Conservation (phyloP, 352 stramenopile species). For the Blastocystis sp. region DNA sequence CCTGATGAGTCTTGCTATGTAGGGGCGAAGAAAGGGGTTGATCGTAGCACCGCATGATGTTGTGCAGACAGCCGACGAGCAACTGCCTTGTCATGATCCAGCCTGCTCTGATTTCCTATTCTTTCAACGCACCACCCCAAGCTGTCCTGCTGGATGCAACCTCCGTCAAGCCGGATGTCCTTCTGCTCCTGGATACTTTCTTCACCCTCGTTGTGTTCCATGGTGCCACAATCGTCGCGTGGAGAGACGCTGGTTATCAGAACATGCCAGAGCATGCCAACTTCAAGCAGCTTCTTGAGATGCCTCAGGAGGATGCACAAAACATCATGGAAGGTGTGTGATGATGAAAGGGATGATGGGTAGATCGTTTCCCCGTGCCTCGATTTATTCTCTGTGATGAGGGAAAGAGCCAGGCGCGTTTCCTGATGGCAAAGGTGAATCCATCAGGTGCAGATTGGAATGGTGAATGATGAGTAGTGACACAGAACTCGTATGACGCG, state of each 20-base stretch:
- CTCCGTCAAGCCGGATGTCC: conserved; percentile 90
- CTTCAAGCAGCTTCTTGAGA: conserved; percentile 94
- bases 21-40: conserved; percentile 70
- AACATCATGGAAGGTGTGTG: conserved; percentile 88
- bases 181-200: conserved; percentile 97
- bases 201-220: conserved; percentile 99
- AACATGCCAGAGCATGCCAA: conserved; percentile 88
- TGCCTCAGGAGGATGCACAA: conserved; percentile 87
- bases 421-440: conserved; percentile 99
- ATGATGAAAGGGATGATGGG: neutral
- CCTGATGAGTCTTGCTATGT: conserved; percentile 97
- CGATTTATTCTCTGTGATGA: conserved; percentile 98
- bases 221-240: conserved; percentile 95
- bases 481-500: conserved; percentile 52
- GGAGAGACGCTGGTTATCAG: conserved; percentile 89
- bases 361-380: conserved; percentile 88
- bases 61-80: conserved; percentile 88
- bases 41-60: conserved; percentile 68
- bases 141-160: conserved; percentile 79
- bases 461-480: conserved; percentile 77
- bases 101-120: conserved; percentile 95
- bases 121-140: conserved; percentile 81
- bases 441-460: conserved; percentile 91
- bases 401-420: conserved; percentile 96
- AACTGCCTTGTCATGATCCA: conserved; percentile 99